Evolutionary conservation across 768 basidiomycete genomes (phyloP), one percentile per base, ranked within the genome.

Genomic region (Coprinopsis sp.): DNA sequence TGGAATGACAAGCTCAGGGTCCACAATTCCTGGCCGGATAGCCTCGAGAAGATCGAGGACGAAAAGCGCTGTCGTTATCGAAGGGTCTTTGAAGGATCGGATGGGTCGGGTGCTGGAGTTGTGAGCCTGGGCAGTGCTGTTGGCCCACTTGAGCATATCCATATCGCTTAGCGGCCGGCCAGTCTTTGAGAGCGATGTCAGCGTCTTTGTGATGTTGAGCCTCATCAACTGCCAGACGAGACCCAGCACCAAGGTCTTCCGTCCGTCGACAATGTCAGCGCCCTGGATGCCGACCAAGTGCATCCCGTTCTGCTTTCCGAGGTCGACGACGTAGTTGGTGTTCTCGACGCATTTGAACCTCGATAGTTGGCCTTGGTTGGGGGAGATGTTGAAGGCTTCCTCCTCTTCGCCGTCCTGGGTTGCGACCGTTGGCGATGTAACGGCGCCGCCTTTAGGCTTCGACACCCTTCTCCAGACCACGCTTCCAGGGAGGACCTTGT

Each of bases 301-400:
- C 89, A 99, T 89, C 36, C 87, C 84, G 58, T 89, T 94, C 64
- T 91, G 85, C 64, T 84, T 91, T 3, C 82, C 94, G 13, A 99
- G 82, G 36, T 98, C 96, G 33, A 98, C 86, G 6, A 72, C 84
- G 58, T 99, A 98, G 65, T 98, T 99, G 34, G 91, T 96, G 68
- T 99, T 98, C 70, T 99, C 96, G 22, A 99, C 92, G 25, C 85
- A 84, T 73, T 99, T 99, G 78, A 98, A 99, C 44, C 91, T 77
- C 31, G 94, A 94, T 16, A 99, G 74, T 33, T 81, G 82, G 56
- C 83, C 82, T 72, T 84, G 89, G 62, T 84, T 89, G 3, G 87
- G 86, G 8, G 83, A 87, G 31, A 91, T 84, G 18, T 87, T 87
- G 31, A 87, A 84, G 60, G 87, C 87, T 48, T 82, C 87, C 31